These are phyloP conservation scores for Colletotrichum liaoningense DNA, from an alignment of 2,329 filamentous ascomycete species.

Conservation along the genomic window DNA sequence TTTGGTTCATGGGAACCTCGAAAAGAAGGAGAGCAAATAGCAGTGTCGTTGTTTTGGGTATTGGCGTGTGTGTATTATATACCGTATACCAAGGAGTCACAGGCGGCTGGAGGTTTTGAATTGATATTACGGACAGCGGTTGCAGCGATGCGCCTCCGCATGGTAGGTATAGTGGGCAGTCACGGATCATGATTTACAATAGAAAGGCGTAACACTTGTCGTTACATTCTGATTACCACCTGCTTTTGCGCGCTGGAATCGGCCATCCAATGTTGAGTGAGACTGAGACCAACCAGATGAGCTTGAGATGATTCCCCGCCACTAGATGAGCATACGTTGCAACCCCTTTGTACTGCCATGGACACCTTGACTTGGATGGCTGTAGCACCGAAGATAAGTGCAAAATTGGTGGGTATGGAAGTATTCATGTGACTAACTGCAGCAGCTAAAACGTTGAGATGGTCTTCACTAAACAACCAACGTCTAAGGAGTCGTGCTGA, in stretches of 20 bases:
- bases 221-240: not conserved
- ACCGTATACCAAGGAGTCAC: slow-evolving; percentile 29
- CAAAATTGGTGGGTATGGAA: no score
- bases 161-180: not conserved
- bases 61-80: not conserved
- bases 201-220: not conserved
- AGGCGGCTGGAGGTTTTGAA: not conserved
- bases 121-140: slow-evolving; percentile 1
- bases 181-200: slow-evolving; percentile 13
- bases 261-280: not conserved
- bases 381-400: no score
- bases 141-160: slow-evolving; percentile 17
- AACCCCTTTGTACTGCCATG: no score
- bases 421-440: no score
- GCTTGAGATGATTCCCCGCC: not conserved
- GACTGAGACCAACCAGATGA: no score
- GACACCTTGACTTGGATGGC: no score
- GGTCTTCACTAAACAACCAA: no score
- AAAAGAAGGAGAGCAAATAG: not conserved
- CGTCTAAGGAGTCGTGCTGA: no score
- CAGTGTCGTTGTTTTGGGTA: not conserved
- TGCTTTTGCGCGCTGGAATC: not conserved
- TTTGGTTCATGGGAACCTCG: not conserved
- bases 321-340: no score
- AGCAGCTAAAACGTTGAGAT: no score